These are phyloP conservation scores for Biscutella laevigata DNA, from an alignment of 441 rosid genomes.

Conservation along the genomic window DNA sequence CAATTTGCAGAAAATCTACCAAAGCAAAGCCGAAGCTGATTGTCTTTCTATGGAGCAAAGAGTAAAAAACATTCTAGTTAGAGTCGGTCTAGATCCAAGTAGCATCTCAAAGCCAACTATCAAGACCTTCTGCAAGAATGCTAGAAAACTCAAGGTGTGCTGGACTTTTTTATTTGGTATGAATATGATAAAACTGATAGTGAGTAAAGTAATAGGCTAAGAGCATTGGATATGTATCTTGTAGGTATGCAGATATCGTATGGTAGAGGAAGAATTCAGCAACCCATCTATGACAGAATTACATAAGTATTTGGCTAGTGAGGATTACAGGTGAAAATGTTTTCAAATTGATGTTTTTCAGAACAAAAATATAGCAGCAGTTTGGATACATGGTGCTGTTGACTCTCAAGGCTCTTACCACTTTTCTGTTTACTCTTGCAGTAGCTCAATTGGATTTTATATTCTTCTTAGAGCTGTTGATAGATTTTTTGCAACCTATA, in stretches of 20 bases:
- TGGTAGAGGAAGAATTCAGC: constrained; percentile 65
- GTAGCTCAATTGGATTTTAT: constrained; percentile 68
- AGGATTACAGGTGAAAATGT: constrained; percentile 61
- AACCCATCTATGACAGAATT: constrained; percentile 58
- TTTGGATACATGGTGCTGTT: neutral
- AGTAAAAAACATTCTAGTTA: constrained; percentile 48
- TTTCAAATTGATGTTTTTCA: neutral
- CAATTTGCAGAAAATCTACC: constrained; percentile 82
- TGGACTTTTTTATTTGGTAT: neutral
- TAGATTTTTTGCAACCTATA: constrained; percentile 69
- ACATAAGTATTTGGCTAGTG: constrained; percentile 65
- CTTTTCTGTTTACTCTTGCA: constrained; percentile 28
- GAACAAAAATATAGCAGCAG: neutral
- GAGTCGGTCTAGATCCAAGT: constrained; percentile 57
- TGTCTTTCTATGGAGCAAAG: constrained; percentile 57
- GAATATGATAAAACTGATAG: neutral
- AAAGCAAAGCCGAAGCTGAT: constrained; percentile 85
- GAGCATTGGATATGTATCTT: constrained; percentile 11
- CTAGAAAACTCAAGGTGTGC: constrained; percentile 76
- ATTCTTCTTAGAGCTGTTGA: constrained; percentile 87
- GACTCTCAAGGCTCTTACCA: constrained; percentile 1
- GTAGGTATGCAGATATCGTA: constrained; percentile 78
- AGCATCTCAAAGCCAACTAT: constrained; percentile 57
- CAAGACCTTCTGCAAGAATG: constrained; percentile 79
- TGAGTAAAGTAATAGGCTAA: neutral